Conservation (phyloP, 495 filamentous ascomycete genomes). For the Parmelia sp. region DNA sequence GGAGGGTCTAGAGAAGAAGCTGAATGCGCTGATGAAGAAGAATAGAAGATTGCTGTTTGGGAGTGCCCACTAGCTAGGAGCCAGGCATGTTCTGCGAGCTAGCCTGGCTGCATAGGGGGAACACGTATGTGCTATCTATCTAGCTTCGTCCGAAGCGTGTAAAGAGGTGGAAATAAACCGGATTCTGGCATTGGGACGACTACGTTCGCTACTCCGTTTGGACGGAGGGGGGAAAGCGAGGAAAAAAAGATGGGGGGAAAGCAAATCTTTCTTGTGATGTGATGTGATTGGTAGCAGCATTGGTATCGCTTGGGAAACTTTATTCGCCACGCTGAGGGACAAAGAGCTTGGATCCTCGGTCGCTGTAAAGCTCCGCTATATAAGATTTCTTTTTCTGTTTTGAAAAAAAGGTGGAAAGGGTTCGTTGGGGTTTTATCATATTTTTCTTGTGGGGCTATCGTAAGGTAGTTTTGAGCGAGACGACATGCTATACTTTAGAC, state of each 20-base stretch:
- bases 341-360: background rate
- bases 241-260: no score
- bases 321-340: background rate
- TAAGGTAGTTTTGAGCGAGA: no score
- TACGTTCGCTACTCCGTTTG: no score
- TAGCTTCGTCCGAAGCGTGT: background rate
- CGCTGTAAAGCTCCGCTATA: background rate
- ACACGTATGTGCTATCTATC: no score
- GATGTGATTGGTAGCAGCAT: background rate
- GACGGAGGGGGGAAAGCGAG: background rate
- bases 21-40: constrained; percentile 42
- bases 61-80: constrained; percentile 4
- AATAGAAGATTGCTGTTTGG: constrained; percentile 30
- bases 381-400: background rate
- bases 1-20: constrained; percentile 62
- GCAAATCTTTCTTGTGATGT: no score
- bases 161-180: background rate
- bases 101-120: background rate
- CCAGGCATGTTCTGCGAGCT: background rate
- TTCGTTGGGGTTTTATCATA: no score
- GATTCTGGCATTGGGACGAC: no score
- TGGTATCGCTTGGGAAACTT: background rate
- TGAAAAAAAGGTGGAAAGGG: background rate
- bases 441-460: no score
- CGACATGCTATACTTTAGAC: no score